Base-by-base conservation (phyloP, 225 moss, liverwort and hornwort genomes). In the Straminergon stramineum region DNA sequence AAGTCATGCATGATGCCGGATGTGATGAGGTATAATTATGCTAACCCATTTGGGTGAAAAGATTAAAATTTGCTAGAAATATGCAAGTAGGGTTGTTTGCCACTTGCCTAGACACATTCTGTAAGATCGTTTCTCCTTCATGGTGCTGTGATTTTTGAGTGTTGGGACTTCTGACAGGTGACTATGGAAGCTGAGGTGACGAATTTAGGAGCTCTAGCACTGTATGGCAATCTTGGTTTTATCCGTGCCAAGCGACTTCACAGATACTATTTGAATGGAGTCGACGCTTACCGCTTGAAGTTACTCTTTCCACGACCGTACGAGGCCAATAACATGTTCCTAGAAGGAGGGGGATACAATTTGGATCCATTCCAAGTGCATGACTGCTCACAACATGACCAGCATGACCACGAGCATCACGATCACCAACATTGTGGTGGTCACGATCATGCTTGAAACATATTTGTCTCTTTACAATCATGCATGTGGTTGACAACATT, bases 141-240 rank as follows among this genome's bases (percentile, higher is more conserved):
- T 39, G 76, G 84, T 87, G 76, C 53, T 79, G 74, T 79, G 57
- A 34, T 77, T 82, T 81, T 87, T 75, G 48, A 43, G 78, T 60
- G n/a, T 66, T 89, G 63, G 58, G 61, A 84, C 82, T 82, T 88
- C 57, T 28, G 52, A 14, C 92, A 99, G 99, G 99, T 99, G 88
- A 96, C 99, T 19, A 90, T 99, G 95, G 99, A 99, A 92, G 99
- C 99, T n/a, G 99, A 97, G 91, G 99, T 99, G 45, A 97, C 97
- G 52, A 99, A 99, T 89, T 95, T 97, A 91, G 99, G 99, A 85
- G 99, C 99, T 43, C 91, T 99, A 60, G 97, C 97, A 48, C 89
- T 99, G 77, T 99, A 99, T 84, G 99, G 99, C 18, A 99, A 99
- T 91, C 95, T 99, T 76, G 99, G 97, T 17, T 99, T 99, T 84